Conservation (phyloP, 2,329 filamentous ascomycete species). For the Capronia americana region DNA sequence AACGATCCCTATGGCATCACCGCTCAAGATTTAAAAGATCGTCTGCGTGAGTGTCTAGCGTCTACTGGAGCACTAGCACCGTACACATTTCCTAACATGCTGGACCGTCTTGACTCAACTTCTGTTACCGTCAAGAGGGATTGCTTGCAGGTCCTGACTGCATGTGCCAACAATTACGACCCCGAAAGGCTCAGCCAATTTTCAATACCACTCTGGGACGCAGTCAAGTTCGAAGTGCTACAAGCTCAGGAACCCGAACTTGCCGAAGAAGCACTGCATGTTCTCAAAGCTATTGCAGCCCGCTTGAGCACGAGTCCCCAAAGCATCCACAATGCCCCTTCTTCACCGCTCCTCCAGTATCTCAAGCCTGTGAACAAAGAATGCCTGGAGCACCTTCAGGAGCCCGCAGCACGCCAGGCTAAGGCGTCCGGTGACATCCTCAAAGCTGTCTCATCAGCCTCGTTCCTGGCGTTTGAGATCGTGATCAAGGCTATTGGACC, state of each 20-base stretch:
- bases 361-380: constrained; percentile 68
- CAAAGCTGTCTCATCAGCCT: constrained; percentile 61
- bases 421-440: constrained; percentile 68
- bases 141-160: constrained; percentile 66
- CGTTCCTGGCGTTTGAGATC: constrained; percentile 60
- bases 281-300: constrained; percentile 61
- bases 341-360: constrained; percentile 58
- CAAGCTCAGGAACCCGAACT: constrained; percentile 71
- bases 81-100: constrained; percentile 68
- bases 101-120: constrained; percentile 73
- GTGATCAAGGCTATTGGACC: constrained; percentile 64
- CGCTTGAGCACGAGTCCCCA: constrained; percentile 57
- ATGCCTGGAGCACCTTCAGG: constrained; percentile 71
- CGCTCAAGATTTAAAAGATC: constrained; percentile 69
- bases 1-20: constrained; percentile 74
- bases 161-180: constrained; percentile 66
- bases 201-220: constrained; percentile 71
- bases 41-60: constrained; percentile 68
- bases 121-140: constrained; percentile 73
- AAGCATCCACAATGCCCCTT: constrained; percentile 42
- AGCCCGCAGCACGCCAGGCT: constrained; percentile 72
- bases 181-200: constrained; percentile 65
- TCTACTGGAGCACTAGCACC: constrained; percentile 69
- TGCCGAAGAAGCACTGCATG: constrained; percentile 63
- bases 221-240: constrained; percentile 72